Evolutionary conservation across 2,329 filamentous ascomycete genomes (phyloP), one percentile per base, ranked within the genome.

Genomic region (Malbranchea zuffiana): DNA sequence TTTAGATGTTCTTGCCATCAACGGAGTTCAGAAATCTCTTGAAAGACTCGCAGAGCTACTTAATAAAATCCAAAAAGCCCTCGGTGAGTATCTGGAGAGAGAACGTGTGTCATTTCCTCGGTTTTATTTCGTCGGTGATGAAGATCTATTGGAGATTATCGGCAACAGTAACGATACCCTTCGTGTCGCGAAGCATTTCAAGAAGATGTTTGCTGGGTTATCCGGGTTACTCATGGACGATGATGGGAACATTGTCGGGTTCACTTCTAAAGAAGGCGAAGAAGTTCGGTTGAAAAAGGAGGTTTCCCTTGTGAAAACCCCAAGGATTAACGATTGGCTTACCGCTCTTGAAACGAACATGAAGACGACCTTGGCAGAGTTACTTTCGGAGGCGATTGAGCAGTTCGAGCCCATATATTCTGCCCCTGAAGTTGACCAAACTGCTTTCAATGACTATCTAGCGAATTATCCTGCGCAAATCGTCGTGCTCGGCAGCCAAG

Each of bases 61-160:
- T 40, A 93, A 94, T 74, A 96, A 96, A 69, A 98, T 99, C 43
- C 90, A 98, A 54, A 98, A 98, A 63, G 92, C 92, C 2, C 74
- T 98, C 6, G 90, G 90, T 61, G 90, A 98, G 65, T 99, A 99
- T 53, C 76, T 99, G 23, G 92, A 99, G 62, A 87, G 90, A 53
- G 90, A 99, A 63, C 80, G 90, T 62, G 82, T 96, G 0, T 93
- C 88, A 0, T 99, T 99, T 66, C 90, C 90, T 29, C 79, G 90
- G 41, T 99, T 99, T 68, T 99, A 99, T 67, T 99, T 98, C 51
- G 92, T 99, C 39, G 90, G 90, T 59, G 92, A 99, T 52, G 92
- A 99, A 56, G 90, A 99, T 61, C 67, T 99, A 40, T 71, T 99
- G 16, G 90, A 99, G 60, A 99, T 99, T 64, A 99, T 99, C 47